These are phyloP conservation scores for Teratosphaeria nubilosa DNA, from an alignment of 2,329 filamentous ascomycete species.

Conservation along the genomic window DNA sequence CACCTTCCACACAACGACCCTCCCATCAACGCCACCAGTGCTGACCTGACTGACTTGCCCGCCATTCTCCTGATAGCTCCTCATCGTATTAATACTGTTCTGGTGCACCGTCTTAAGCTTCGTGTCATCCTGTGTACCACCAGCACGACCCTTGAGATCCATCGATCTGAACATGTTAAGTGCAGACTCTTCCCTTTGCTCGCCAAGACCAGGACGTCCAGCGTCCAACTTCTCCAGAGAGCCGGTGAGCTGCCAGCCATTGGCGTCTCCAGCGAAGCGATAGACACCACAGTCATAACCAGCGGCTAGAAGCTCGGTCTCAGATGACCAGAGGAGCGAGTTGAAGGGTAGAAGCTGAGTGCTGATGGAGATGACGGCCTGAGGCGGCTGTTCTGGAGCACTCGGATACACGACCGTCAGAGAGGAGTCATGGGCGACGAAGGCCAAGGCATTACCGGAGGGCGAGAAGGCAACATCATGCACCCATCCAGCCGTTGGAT, in stretches of 20 bases:
- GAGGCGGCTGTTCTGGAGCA: conserved; percentile 79
- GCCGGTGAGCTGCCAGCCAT: conserved; percentile 74
- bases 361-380: conserved; percentile 78
- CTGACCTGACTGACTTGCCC: conserved; percentile 61
- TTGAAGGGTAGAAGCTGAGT: conserved; percentile 89
- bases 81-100: conserved; percentile 83
- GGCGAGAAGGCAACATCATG: conserved; percentile 91
- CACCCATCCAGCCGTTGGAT: conserved; percentile 94
- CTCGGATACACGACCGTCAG: conserved; percentile 93
- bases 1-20: conserved; percentile 39
- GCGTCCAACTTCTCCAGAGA: conserved; percentile 58
- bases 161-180: conserved; percentile 98
- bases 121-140: conserved; percentile 63
- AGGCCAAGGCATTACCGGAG: conserved; percentile 83
- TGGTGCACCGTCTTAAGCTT: conserved; percentile 93
- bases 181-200: conserved; percentile 75
- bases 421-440: conserved; percentile 89
- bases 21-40: conserved; percentile 44
- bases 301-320: conserved; percentile 88
- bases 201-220: conserved; percentile 22
- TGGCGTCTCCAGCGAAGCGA: conserved; percentile 66
- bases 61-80: conserved; percentile 59
- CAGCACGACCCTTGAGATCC: conserved; percentile 85
- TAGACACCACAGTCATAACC: conserved; percentile 86
- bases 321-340: conserved; percentile 82